Percentiles rank a stretch among this genome's conserved stretches.
These are phyloP conservation scores for Lactarius tabidus DNA, from an alignment of 768 basidiomycete genomes.

Conservation along the genomic window DNA sequence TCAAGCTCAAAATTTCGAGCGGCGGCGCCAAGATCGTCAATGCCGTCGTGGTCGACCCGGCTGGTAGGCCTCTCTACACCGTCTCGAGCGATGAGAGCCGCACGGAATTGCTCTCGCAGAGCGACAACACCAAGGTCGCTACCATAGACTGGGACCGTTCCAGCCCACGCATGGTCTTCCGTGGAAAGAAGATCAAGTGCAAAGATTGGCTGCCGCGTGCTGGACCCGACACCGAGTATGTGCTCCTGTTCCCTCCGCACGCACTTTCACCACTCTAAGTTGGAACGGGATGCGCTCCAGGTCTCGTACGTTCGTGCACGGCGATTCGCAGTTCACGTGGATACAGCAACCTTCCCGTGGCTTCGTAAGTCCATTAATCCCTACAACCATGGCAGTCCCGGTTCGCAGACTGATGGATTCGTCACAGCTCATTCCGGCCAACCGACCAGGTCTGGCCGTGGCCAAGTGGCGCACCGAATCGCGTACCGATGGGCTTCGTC, in stretches of 20 bases:
- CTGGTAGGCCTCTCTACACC: constrained; percentile 4
- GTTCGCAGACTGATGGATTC: neutral
- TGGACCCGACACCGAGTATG: constrained; percentile 15
- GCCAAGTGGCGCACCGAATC: constrained; percentile 16
- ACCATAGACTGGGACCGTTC: too few relatives aligned
- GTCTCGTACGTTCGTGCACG: constrained; percentile 13
- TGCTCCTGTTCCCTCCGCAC: neutral
- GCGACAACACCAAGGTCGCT: constrained; percentile 3
- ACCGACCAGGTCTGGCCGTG: neutral
- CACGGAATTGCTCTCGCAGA: constrained; percentile 2
- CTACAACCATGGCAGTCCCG: too few relatives aligned
- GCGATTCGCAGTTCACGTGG: constrained; percentile 14
- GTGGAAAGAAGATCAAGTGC: too few relatives aligned
- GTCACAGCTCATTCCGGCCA: too few relatives aligned
- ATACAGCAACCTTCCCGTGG: neutral
- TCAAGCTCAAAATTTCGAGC: constrained; percentile 14
- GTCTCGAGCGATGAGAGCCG: constrained; percentile 13
- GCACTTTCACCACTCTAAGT: neutral
- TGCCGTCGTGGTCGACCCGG: neutral
- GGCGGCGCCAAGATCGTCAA: constrained; percentile 10
- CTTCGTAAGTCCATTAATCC: constrained; percentile 1
- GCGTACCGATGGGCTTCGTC: constrained; percentile 1
- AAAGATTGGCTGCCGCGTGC: too few relatives aligned
- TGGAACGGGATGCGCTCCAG: neutral
- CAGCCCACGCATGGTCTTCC: too few relatives aligned